phyloP scores from a whole-genome alignment of 768 basidiomycete species.

The Lactarius pseudohatsudake region DNA sequence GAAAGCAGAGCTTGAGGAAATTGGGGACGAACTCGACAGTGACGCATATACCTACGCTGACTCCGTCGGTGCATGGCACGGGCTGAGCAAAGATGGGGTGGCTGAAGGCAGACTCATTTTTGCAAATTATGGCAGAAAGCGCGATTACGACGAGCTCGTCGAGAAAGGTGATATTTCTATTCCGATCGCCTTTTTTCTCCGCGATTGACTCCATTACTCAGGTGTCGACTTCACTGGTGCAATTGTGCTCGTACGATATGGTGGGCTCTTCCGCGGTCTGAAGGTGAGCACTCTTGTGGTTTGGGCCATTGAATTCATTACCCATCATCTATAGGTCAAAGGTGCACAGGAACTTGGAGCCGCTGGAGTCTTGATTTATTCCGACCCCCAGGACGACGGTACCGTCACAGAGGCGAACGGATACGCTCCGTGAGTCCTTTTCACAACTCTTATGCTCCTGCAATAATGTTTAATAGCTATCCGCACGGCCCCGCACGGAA shows the following conservation, averaged over 20 bases:
- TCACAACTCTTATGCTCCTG: background rate
- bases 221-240: slow-evolving; percentile 77
- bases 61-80: slow-evolving; percentile 83
- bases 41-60: slow-evolving; percentile 67
- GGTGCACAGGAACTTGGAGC: slow-evolving; percentile 84
- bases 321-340: slow-evolving; percentile 52
- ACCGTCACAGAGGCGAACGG: slow-evolving; percentile 74
- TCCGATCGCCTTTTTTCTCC: background rate
- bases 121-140: slow-evolving; percentile 76
- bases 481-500: slow-evolving; percentile 89
- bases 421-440: slow-evolving; percentile 49
- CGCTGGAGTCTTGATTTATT: slow-evolving; percentile 75
- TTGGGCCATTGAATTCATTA: slow-evolving; percentile 4
- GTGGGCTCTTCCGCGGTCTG: slow-evolving; percentile 76
- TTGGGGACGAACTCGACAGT: slow-evolving; percentile 70
- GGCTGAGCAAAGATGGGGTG: slow-evolving; percentile 73
- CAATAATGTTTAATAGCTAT: slow-evolving; percentile 42
- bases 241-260: slow-evolving; percentile 79
- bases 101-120: slow-evolving; percentile 71
- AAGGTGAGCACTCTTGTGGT: slow-evolving; percentile 50
- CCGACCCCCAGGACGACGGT: slow-evolving; percentile 85
- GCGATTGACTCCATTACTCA: slow-evolving; percentile 25
- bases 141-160: slow-evolving; percentile 68
- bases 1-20: slow-evolving; percentile 72
- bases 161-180: slow-evolving; percentile 41